Conservation (phyloP, 306 rosid genomes). For the Quercus rubra region DNA sequence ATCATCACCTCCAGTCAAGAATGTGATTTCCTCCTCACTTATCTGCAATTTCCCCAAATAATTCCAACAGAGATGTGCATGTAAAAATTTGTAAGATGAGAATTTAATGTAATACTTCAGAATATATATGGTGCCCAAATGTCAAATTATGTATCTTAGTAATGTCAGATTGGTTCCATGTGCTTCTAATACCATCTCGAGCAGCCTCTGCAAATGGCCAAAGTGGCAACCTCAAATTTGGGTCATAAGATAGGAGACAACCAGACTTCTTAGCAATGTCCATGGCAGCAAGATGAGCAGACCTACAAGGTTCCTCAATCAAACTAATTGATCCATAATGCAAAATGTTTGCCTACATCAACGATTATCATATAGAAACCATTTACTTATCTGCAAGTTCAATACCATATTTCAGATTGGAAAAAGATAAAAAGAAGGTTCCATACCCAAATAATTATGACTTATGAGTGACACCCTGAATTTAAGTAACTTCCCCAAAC, state of each 20-base stretch:
- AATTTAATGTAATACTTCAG: neutral
- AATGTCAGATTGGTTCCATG: slow-evolving; percentile 30
- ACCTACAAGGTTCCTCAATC: slow-evolving; percentile 30
- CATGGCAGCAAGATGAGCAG: slow-evolving; percentile 33
- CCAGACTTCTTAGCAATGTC: slow-evolving; percentile 23
- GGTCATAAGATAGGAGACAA: slow-evolving; percentile 29
- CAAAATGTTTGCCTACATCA: slow-evolving; percentile 33
- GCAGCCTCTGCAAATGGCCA: slow-evolving; percentile 33
- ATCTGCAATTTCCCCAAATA: slow-evolving; percentile 36
- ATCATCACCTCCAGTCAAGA: slow-evolving; percentile 55
- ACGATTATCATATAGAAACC: neutral
- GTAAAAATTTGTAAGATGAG: neutral
- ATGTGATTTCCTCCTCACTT: slow-evolving; percentile 46
- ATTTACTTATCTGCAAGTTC: neutral
- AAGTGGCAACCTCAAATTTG: slow-evolving; percentile 29
- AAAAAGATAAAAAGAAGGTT: neutral
- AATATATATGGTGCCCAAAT: neutral
- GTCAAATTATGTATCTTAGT: slow-evolving; percentile 20
- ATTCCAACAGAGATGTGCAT: neutral
- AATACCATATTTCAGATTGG: neutral
- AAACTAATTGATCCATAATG: slow-evolving; percentile 40
- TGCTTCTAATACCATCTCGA: slow-evolving; percentile 25
- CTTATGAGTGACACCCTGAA: neutral
- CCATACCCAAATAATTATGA: neutral
- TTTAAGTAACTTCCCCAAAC: neutral